phyloP scores from a whole-genome alignment of 2,329 filamentous ascomycete genomes.

The Colletotrichum eleusines region DNA sequence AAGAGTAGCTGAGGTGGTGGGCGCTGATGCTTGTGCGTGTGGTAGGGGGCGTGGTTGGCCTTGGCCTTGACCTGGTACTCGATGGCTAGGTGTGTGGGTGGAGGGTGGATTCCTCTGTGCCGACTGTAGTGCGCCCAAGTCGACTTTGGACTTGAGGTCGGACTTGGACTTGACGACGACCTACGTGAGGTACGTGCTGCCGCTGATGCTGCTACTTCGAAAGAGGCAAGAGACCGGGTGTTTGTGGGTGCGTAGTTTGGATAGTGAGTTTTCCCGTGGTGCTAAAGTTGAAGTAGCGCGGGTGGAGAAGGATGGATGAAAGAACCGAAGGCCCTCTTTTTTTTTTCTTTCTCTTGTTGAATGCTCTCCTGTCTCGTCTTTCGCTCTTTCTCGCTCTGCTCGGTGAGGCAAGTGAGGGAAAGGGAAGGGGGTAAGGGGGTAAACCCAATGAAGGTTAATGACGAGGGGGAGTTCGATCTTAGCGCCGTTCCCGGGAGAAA shows the following conservation, averaged over 20 bases:
- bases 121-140: constrained; percentile 15
- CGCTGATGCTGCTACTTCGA: constrained; percentile 11
- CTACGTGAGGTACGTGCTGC: constrained; percentile 15
- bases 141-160: constrained; percentile 19
- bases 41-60: constrained; percentile 28
- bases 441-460: constrained; percentile 43
- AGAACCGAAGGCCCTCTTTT: constrained; percentile 16
- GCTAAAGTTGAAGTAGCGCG: constrained; percentile 24
- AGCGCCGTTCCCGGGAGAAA: constrained; percentile 44
- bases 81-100: constrained; percentile 22
- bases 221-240: constrained; percentile 5
- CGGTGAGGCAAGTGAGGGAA: constrained; percentile 27
- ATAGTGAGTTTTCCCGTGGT: constrained; percentile 7
- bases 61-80: constrained; percentile 22
- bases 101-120: constrained; percentile 17
- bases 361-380: constrained; percentile 11
- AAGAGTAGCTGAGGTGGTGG: constrained; percentile 12
- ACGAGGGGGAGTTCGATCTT: constrained; percentile 43
- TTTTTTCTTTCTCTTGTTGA: constrained; percentile 20
- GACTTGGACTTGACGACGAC: constrained; percentile 15
- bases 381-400: constrained; percentile 21
- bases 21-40: constrained; percentile 16
- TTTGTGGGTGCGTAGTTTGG: background rate
- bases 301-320: constrained; percentile 17
- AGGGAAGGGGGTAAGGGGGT: constrained; percentile 40